Evolutionary conservation across 495 filamentous ascomycete genomes (phyloP).

Genomic region (Xylaria telfairii): DNA sequence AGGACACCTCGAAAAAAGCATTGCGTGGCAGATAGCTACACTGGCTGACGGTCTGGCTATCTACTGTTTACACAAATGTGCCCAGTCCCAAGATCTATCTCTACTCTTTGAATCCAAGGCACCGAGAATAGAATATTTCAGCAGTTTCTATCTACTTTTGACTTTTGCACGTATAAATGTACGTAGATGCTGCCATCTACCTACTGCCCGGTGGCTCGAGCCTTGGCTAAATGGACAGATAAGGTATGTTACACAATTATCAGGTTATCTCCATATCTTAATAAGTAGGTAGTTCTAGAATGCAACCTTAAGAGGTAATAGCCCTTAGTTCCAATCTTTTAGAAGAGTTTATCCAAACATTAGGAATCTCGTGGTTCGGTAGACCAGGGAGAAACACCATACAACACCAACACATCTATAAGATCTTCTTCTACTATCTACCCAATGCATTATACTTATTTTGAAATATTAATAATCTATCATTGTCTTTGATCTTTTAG

Average conservation of each 20-base stretch:
- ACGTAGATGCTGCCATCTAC: no score
- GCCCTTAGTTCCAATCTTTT: neutral
- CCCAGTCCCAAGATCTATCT: no score
- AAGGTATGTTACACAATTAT: no score
- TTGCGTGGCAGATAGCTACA: neutral
- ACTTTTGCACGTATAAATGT: neutral
- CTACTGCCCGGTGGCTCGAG: no score
- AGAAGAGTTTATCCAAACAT: neutral
- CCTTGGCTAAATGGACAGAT: no score
- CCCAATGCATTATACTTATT: neutral
- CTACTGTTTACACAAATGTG: neutral
- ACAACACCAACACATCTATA: neutral
- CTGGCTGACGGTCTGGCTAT: neutral
- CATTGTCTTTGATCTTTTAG: neutral
- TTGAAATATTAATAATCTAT: neutral
- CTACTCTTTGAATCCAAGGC: neutral
- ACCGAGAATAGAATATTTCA: neutral
- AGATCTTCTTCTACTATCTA: no score
- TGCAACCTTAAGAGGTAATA: no score
- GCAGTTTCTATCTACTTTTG: neutral
- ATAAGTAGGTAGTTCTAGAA: no score
- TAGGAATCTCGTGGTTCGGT: neutral
- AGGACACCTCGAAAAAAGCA: neutral
- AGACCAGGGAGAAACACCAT: neutral
- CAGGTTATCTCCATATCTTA: no score